Conservation (phyloP, 1,284 basidiomycete genomes). For the Naganishia liquefaciens region DNA sequence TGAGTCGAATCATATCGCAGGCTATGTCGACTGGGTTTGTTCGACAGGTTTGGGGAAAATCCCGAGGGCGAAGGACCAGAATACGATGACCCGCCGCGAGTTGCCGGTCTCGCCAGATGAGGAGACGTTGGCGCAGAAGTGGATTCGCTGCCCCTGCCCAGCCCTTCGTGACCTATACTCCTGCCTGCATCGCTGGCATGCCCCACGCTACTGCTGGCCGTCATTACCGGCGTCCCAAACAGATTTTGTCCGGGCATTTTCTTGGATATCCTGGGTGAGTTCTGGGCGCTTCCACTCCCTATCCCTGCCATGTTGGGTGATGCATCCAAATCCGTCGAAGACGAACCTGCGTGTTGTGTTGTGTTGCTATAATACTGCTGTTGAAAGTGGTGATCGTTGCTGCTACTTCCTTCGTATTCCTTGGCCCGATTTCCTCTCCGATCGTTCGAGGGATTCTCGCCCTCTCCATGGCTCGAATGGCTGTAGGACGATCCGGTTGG, state of each 20-base stretch:
- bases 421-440: slow-evolving; percentile 12
- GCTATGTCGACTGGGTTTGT: slow-evolving; percentile 12
- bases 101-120: slow-evolving; percentile 1
- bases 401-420: slow-evolving; percentile 3
- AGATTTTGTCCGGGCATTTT: slow-evolving; percentile 18
- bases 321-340: slow-evolving; percentile 3
- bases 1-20: slow-evolving; percentile 5
- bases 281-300: slow-evolving; percentile 19
- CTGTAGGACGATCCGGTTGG: slow-evolving; percentile 11
- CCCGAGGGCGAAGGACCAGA: slow-evolving; percentile 7
- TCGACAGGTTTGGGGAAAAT: slow-evolving; percentile 4
- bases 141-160: not conserved
- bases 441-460: not conserved
- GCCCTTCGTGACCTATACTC: not conserved
- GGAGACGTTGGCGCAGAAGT: slow-evolving; percentile 20
- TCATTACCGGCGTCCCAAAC: slow-evolving; percentile 1
- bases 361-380: not conserved
- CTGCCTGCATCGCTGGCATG: not conserved
- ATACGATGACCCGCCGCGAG: slow-evolving; percentile 9
- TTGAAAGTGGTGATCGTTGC: slow-evolving; percentile 4
- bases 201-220: not conserved
- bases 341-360: not conserved
- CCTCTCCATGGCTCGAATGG: slow-evolving; percentile 16
- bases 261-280: slow-evolving; percentile 22
- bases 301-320: slow-evolving; percentile 20